These are phyloP conservation scores for Paraconiothyrium brasiliense DNA, from an alignment of 2,329 filamentous ascomycete species.

Conservation along the genomic window DNA sequence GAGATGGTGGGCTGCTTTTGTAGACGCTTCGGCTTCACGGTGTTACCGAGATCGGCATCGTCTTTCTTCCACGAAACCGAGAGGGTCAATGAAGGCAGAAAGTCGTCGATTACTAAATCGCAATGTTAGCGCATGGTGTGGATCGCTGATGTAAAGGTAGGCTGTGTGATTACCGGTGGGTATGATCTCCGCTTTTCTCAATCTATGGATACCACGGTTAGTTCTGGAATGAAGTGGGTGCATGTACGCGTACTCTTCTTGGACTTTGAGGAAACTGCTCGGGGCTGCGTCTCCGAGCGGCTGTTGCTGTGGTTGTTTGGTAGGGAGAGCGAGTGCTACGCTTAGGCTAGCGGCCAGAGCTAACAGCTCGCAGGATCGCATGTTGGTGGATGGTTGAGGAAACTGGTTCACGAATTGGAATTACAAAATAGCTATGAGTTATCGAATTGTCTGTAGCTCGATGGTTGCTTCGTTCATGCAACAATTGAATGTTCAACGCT, in stretches of 20 bases:
- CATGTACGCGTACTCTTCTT: slow-evolving; percentile 35
- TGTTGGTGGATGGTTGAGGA: slow-evolving; percentile 14
- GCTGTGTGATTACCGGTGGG: slow-evolving; percentile 41
- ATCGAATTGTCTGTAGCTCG: not conserved
- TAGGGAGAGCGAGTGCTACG: slow-evolving; percentile 32
- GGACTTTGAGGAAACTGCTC: slow-evolving; percentile 35
- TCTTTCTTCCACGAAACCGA: slow-evolving; percentile 58
- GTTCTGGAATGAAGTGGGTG: not conserved
- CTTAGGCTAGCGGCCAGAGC: slow-evolving; percentile 23
- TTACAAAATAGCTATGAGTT: not conserved
- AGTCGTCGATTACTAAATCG: slow-evolving; percentile 65
- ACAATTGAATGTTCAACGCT: slow-evolving; percentile 1
- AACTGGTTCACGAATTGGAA: not conserved
- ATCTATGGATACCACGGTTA: slow-evolving; percentile 31
- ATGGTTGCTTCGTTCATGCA: not conserved
- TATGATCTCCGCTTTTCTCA: slow-evolving; percentile 52
- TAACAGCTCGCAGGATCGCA: slow-evolving; percentile 25
- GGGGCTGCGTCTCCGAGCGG: slow-evolving; percentile 26
- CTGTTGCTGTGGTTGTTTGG: slow-evolving; percentile 40
- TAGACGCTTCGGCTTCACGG: slow-evolving; percentile 55
- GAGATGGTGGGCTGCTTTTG: slow-evolving; percentile 54
- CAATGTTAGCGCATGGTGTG: slow-evolving; percentile 16
- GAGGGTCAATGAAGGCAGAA: slow-evolving; percentile 64
- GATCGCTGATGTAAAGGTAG: not conserved
- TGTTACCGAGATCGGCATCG: slow-evolving; percentile 62